A percentile compares a stretch with the other conserved stretches of the same genome.
Evolutionary conservation across 495 filamentous ascomycete genomes (phyloP).

Genomic region (Hypoxylon lienhwacheense): DNA sequence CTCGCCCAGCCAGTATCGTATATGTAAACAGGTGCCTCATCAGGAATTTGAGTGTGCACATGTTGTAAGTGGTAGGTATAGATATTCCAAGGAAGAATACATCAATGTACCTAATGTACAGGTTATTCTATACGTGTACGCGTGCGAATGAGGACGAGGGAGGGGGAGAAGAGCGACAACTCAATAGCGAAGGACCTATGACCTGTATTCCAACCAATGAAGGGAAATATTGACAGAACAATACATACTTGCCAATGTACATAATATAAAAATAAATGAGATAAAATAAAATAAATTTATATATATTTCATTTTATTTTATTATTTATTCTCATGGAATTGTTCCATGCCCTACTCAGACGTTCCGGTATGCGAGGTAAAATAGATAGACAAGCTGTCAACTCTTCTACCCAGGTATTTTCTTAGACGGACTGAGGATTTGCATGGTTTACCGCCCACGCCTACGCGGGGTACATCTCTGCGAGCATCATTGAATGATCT

Average conservation of each 20-base stretch:
- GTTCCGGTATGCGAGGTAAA: conserved; percentile 3
- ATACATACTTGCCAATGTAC: too few species aligned
- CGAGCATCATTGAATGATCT: conserved; percentile 17
- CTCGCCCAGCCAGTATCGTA: too few species aligned
- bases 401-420: conserved; percentile 6
- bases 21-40: too few species aligned
- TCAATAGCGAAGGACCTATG: conserved; percentile 9
- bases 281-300: neutral
- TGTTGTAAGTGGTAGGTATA: too few species aligned
- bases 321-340: conserved; percentile 2
- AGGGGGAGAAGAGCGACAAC: neutral
- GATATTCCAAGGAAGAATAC: too few species aligned
- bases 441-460: conserved; percentile 21
- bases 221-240: too few species aligned
- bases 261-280: neutral
- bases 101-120: too few species aligned
- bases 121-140: too few species aligned
- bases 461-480: conserved; percentile 28
- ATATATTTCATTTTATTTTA: neutral
- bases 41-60: too few species aligned
- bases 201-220: conserved; percentile 2
- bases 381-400: conserved; percentile 23
- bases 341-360: too few species aligned
- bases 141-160: neutral
- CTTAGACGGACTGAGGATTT: too few species aligned